Evolutionary conservation across 495 filamentous ascomycete species (phyloP), one percentile per base, ranked within the genome.

Genomic region (Annulohypoxylon moriforme): DNA sequence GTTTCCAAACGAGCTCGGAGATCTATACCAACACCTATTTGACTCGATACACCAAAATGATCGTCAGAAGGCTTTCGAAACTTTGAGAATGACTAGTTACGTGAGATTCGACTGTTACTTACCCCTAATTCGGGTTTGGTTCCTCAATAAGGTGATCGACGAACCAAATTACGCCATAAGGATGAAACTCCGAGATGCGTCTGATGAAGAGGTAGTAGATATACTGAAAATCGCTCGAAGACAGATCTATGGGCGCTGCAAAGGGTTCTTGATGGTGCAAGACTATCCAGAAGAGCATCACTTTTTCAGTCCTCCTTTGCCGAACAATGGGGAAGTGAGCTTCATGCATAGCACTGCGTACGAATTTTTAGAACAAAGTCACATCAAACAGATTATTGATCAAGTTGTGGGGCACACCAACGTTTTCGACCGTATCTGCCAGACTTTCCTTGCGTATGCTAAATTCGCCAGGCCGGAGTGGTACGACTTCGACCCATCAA

Each of bases 321-420:
- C 40, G 16, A 33, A 56, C 36, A 49, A 62, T 34, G 47, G 47
- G 2, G 24, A 20, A 22, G 47, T 69, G 4, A 20, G 49, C 38
- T 62, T 56, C 18, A 68, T 68, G 66, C 66, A 68, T 31, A 68
- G 66, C 24, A 68, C 66, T 4, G 58, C 25, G 0, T 25, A 56
- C 24, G 66, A 68, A 20, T 68, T 68, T 29, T 38, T 68, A 27
- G 46, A 62, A 1, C n/a, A 57, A 27, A 24, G 4, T 9, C 46
- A 27, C 14, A 14, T 50, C 0, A 50, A 50, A 50, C 20, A 50
- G 13, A 11, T 4, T 8, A 50, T 50, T 4, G 46, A 50, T 50
- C 46, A 10, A n/a, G 13, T 25, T 9, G 22, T 50, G 22, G 46
- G 46, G 18, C 20, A 50, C 6, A 4, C 27, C 20, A 22, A 50